phyloP scores from a whole-genome alignment of 2,329 filamentous ascomycete genomes.

The Xenoacremonium recifei region DNA sequence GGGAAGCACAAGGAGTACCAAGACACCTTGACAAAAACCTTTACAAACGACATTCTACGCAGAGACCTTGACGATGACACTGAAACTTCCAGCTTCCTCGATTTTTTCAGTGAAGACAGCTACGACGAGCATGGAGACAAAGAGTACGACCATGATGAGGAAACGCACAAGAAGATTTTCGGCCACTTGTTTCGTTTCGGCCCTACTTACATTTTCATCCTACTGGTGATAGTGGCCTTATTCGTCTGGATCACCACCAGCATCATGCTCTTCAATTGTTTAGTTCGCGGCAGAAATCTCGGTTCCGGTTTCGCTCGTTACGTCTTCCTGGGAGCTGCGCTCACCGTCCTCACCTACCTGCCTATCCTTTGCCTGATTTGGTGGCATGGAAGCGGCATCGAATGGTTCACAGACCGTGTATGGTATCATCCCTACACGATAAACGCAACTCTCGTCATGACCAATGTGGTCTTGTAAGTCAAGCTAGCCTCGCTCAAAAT shows the following conservation, averaged over 20 bases:
- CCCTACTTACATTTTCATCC: slow-evolving; percentile 21
- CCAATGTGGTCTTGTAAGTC: slow-evolving; percentile 26
- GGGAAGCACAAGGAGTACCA: neutral
- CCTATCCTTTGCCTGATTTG: slow-evolving; percentile 8
- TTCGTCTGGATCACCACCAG: slow-evolving; percentile 10
- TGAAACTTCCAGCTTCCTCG: too few species aligned
- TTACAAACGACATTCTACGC: too few species aligned
- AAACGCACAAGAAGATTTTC: too few species aligned
- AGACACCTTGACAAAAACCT: too few species aligned
- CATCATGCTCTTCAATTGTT: slow-evolving; percentile 13
- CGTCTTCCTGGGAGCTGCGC: slow-evolving; percentile 22
- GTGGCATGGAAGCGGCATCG: neutral
- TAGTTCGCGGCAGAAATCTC: slow-evolving; percentile 4
- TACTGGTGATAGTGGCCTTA: slow-evolving; percentile 10
- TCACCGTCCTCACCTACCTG: slow-evolving; percentile 19
- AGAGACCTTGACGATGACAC: too few species aligned
- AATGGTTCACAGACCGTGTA: too few species aligned
- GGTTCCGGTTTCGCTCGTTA: slow-evolving; percentile 15
- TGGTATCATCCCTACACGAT: too few species aligned
- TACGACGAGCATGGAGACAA: neutral
- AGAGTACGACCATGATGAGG: neutral
- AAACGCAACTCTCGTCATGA: slow-evolving; percentile 11
- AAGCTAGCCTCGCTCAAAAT: neutral
- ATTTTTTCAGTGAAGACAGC: too few species aligned
- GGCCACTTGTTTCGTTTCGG: too few species aligned